phyloP scores from a whole-genome alignment of 2,329 filamentous ascomycete genomes.

The Xylariaceae sp. region DNA sequence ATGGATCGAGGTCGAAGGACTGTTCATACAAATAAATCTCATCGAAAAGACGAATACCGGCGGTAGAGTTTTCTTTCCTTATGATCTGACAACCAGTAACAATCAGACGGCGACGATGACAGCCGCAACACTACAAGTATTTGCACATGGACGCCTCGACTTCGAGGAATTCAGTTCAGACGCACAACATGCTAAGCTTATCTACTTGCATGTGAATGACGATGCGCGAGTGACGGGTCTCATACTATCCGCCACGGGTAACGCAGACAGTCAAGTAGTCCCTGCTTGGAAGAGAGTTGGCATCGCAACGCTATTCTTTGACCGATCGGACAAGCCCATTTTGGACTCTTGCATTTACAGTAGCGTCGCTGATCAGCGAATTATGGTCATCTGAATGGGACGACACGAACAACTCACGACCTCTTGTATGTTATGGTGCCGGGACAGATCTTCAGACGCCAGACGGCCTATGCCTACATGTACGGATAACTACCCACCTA shows the following conservation, averaged over 20 bases:
- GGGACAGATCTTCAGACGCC: too few species aligned
- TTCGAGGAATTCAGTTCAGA: background rate
- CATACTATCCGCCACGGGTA: background rate
- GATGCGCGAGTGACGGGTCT: conserved; percentile 13
- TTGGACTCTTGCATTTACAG: too few species aligned
- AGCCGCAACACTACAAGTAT: background rate
- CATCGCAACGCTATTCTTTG: conserved; percentile 14
- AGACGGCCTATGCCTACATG: too few species aligned
- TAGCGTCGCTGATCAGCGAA: too few species aligned
- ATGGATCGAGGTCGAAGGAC: conserved; percentile 11
- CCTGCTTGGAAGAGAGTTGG: conserved; percentile 12
- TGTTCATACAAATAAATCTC: conserved; percentile 4
- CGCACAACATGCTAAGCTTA: background rate
- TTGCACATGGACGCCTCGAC: conserved; percentile 10
- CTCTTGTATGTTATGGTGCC: too few species aligned
- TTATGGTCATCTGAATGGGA: too few species aligned
- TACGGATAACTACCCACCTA: too few species aligned
- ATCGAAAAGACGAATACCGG: background rate
- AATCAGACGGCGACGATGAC: background rate
- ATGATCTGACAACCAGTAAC: conserved; percentile 2
- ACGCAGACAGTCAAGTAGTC: background rate
- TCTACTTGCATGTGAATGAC: conserved; percentile 15
- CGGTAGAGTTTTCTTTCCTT: conserved; percentile 8
- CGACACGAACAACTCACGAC: too few species aligned
- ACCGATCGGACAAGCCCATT: conserved; percentile 12